Evolutionary conservation across 352 stramenopile genomes (phyloP), one percentile per base, ranked within the genome.

Genomic region (Pythium sukuiense): DNA sequence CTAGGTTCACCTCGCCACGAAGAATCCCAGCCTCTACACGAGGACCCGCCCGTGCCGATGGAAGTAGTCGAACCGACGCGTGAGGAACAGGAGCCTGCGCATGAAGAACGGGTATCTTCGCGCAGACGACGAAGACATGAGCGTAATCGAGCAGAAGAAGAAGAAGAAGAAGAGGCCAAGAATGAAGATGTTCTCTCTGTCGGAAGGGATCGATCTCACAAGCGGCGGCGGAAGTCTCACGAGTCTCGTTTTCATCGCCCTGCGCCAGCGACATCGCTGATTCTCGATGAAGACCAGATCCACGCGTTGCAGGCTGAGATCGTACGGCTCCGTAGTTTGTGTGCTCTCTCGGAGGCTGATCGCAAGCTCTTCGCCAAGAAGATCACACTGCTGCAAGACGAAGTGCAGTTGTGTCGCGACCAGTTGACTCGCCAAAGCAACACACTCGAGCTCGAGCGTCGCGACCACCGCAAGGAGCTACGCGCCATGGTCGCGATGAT

Each of bases 401-500:
- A 54, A 32, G 46, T 54, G 7, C 12, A 30, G n/a, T 54, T 24
- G 20, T 54, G 46, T 32, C 46, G 46, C 26, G 41, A 32, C 18
- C 14, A 33, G 16, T 46, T 63, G 26, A 45, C 27, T 18, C 1
- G 7, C 1, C 18, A 63, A 11, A 33, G 29, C 45, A 33, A 4
- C 43, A 50, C 32, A n/a, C 29, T 49, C 39, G 45, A 43, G 11
- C 6, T 16, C 1, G 59, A 65, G 35, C 46, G 59, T 5, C 26
- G 16, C 11, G n/a, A 48, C 30, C 37, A 58, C 18, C 59, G 53
- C 32, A 3, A n/a, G 6, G 46, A 48, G 14, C 13, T 65, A 0
- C 9, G 16, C 3, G 20, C 59, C 3, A 65, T 65, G 48, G 46
- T 26, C 20, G 48, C 45, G 16, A 50, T 54, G 46, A 50, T 65